Evolutionary conservation across 2,329 filamentous ascomycete genomes (phyloP), one percentile per base, ranked within the genome.

Genomic region (Mariannaea sp.): DNA sequence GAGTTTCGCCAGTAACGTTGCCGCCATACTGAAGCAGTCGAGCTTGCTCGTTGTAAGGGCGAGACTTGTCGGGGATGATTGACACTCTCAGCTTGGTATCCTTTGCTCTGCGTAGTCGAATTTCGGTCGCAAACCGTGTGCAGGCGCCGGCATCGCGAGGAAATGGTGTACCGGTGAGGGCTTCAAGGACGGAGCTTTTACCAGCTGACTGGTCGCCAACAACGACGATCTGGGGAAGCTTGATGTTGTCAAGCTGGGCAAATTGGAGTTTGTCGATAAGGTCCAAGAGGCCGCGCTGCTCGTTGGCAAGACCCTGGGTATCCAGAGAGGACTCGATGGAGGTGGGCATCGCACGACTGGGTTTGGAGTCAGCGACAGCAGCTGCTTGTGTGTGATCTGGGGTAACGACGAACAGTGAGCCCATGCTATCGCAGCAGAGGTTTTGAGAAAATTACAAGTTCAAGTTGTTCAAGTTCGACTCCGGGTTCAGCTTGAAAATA

Each of bases 171-270:
- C 82, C 81, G 0, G 82, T 85, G 30, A 87, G 74, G n/a, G 83
- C 82, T 61, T 86, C 83, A 2, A 87, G 76, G 1, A 85, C 81
- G 4, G 83, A 86, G 59, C 80, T 84, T 68, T 87, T 87, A 16
- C 84, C 84, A 5, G 82, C 80, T 2, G 82, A 85, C 68, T 86
- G 83, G 65, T 86, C 82, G 24, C 84, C 83, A 27, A 84, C 84
- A 19, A 86, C 83, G 40, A 86, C 82, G 29, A 87, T 81, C 62
- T 87, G 82, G 1, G 82, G 82, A 0, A 85, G 73, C 40, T 77
- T 76, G 60, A 80, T 72, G 65, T 79, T 77, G 62, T 82, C 72
- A 66, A 81, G 68, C 65, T 82, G 74, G 56, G 75, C 70, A 68
- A 80, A 75, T 65, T 79, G 76, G n/a, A 85, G 74, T 49, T 78